A percentile compares a stretch with the other conserved stretches of the same genome.
Conservation (phyloP, 2,329 filamentous ascomycete genomes). For the Pleoardoris graminearum region DNA sequence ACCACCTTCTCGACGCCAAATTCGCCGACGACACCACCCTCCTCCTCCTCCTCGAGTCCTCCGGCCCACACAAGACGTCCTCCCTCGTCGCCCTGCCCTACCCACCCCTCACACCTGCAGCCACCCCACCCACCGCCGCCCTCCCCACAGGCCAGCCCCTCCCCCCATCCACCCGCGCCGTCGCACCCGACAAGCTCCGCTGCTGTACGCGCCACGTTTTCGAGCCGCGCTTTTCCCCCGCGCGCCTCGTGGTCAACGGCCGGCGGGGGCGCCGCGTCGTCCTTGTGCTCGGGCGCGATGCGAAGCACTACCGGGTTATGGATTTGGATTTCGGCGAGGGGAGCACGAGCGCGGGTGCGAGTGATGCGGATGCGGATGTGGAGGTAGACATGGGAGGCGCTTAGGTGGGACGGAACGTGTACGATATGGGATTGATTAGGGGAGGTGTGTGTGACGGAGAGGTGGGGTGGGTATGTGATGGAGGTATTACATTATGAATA, state of each 20-base stretch:
- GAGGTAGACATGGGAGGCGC: conserved; percentile 24
- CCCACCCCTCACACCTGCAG: conserved; percentile 2
- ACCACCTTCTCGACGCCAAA: conserved; percentile 63
- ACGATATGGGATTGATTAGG: not conserved
- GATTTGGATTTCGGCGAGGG: conserved; percentile 53
- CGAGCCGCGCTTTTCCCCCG: conserved; percentile 52
- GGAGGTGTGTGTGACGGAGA: not conserved
- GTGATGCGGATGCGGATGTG: conserved; percentile 3
- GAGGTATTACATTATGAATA: too few relatives aligned
- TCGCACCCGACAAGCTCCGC: conserved; percentile 5
- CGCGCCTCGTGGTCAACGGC: conserved; percentile 59
- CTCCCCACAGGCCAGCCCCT: conserved; percentile 12
- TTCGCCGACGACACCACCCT: conserved; percentile 67
- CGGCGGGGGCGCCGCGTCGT: conserved; percentile 57
- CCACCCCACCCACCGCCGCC: not conserved
- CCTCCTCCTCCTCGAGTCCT: conserved; percentile 59
- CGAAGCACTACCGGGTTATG: conserved; percentile 58
- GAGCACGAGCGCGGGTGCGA: conserved; percentile 7
- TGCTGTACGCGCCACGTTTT: conserved; percentile 53
- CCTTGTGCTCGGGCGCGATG: conserved; percentile 59
- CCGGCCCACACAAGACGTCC: conserved; percentile 9
- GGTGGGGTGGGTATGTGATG: too few relatives aligned
- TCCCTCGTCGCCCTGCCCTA: conserved; percentile 27
- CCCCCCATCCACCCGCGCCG: not conserved
- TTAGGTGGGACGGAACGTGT: not conserved